Evolutionary conservation across 2,329 filamentous ascomycete species (phyloP).

Genomic region (Apiospora arundinis): DNA sequence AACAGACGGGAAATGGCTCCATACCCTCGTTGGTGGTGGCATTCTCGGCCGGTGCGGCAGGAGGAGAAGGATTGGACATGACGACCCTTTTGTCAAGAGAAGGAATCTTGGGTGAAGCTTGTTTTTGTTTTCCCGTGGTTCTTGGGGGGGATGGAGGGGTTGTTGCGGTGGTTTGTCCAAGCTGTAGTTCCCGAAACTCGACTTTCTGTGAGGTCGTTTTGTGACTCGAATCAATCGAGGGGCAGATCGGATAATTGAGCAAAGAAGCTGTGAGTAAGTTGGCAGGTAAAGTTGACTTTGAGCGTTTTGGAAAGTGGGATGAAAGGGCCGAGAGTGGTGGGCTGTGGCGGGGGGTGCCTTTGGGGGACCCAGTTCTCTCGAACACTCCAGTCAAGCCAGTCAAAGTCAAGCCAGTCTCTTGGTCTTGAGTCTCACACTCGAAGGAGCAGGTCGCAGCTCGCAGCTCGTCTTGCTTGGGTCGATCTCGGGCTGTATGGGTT

Average conservation of each 20-base stretch:
- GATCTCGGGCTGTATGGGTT: too few species aligned
- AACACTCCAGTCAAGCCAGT: too few species aligned
- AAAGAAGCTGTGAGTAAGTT: conserved; percentile 17
- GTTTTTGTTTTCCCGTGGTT: background rate
- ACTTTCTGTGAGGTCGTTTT: conserved; percentile 12
- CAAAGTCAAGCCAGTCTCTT: too few species aligned
- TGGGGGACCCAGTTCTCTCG: conserved; percentile 9
- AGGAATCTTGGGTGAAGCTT: conserved; percentile 17
- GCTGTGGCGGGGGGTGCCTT: conserved; percentile 9
- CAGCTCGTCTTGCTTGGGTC: too few species aligned
- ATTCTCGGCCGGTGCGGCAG: conserved; percentile 34
- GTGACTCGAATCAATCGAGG: conserved; percentile 21
- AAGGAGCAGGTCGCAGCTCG: too few species aligned
- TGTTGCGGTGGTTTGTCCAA: background rate
- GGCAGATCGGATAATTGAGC: conserved; percentile 14
- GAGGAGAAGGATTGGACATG: conserved; percentile 42
- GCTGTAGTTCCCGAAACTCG: conserved; percentile 16
- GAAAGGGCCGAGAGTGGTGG: conserved; percentile 20
- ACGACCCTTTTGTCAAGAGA: conserved; percentile 24
- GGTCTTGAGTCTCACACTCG: too few species aligned
- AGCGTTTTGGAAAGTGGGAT: conserved; percentile 24
- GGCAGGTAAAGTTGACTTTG: conserved; percentile 18
- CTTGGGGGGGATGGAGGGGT: too few species aligned
- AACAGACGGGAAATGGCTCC: conserved; percentile 10
- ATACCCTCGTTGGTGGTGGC: conserved; percentile 23